Percentiles rank a stretch among this genome's conserved stretches.
phyloP scores from a whole-genome alignment of 2,329 filamentous ascomycete genomes.

The Stemphylium vesicarium region DNA sequence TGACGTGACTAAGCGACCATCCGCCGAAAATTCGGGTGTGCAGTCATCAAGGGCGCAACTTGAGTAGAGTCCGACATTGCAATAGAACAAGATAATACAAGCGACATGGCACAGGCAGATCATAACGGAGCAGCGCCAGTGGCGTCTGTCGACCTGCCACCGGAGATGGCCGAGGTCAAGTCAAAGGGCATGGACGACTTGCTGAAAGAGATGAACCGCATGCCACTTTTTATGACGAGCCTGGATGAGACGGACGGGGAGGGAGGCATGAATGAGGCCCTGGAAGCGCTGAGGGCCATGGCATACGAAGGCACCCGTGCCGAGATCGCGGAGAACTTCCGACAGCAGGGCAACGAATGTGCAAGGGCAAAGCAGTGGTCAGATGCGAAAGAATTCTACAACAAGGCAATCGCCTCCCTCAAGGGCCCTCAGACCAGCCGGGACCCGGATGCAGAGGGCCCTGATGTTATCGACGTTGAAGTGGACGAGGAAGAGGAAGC shows the following conservation, averaged over 20 bases:
- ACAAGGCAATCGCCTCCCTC: constrained; percentile 79
- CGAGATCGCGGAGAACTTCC: constrained; percentile 84
- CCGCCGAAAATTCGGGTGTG: constrained; percentile 21
- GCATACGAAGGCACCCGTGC: constrained; percentile 90
- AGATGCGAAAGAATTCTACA: constrained; percentile 91
- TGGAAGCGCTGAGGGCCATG: constrained; percentile 87
- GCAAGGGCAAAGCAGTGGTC: constrained; percentile 75
- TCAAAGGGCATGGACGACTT: constrained; percentile 66
- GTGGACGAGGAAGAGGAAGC: constrained; percentile 66
- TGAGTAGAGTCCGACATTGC: background rate
- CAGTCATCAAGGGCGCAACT: constrained; percentile 9
- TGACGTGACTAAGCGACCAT: constrained; percentile 30
- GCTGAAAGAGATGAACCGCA: constrained; percentile 68
- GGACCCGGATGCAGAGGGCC: constrained; percentile 49
- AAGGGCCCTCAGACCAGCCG: constrained; percentile 60
- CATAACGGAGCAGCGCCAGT: constrained; percentile 18
- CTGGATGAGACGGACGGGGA: constrained; percentile 68
- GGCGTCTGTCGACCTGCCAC: constrained; percentile 59
- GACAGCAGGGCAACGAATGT: constrained; percentile 89
- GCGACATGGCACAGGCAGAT: constrained; percentile 25
- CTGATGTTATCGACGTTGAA: constrained; percentile 54
- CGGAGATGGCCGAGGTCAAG: constrained; percentile 63
- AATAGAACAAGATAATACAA: background rate
- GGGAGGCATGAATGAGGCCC: constrained; percentile 76
- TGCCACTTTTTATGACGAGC: constrained; percentile 95